phyloP scores from a whole-genome alignment of 2,329 filamentous ascomycete species.

The Hypoxylon sp. region DNA sequence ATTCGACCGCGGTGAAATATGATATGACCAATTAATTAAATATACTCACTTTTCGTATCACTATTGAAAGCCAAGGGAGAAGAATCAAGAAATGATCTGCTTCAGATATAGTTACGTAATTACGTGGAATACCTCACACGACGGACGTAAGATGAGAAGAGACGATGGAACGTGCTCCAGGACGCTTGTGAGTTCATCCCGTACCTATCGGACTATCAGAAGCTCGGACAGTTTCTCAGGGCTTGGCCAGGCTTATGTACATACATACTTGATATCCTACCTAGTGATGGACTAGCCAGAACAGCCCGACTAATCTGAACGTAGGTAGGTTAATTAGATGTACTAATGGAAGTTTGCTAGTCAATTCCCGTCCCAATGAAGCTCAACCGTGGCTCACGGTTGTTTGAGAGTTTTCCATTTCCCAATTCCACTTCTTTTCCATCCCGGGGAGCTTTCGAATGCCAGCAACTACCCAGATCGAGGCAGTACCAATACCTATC shows the following conservation, averaged over 20 bases:
- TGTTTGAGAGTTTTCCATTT: constrained; percentile 31
- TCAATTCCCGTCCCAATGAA: constrained; percentile 5
- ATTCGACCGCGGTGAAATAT: neutral
- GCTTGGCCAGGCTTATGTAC: neutral
- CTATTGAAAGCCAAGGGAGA: constrained; percentile 19
- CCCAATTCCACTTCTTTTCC: constrained; percentile 3
- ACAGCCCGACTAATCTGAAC: constrained; percentile 9
- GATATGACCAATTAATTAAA: neutral
- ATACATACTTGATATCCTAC: constrained; percentile 10
- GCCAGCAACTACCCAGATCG: neutral
- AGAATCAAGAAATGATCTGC: constrained; percentile 22
- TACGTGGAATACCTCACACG: constrained; percentile 21
- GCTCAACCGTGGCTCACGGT: constrained; percentile 25
- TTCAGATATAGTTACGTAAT: constrained; percentile 16
- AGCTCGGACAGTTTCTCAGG: neutral
- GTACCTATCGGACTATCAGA: neutral
- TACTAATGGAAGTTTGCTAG: constrained; percentile 4
- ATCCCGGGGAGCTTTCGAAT: neutral
- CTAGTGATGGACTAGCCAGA: constrained; percentile 12
- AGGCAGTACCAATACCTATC: neutral
- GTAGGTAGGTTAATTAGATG: constrained; percentile 12
- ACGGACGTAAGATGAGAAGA: constrained; percentile 19
- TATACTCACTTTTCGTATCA: neutral
- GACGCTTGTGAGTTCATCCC: neutral
- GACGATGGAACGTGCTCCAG: neutral